A percentile compares a stretch with the other conserved stretches of the same genome.
Conservation (phyloP, 441 rosid genomes). For the Euphorbia celastroides region DNA sequence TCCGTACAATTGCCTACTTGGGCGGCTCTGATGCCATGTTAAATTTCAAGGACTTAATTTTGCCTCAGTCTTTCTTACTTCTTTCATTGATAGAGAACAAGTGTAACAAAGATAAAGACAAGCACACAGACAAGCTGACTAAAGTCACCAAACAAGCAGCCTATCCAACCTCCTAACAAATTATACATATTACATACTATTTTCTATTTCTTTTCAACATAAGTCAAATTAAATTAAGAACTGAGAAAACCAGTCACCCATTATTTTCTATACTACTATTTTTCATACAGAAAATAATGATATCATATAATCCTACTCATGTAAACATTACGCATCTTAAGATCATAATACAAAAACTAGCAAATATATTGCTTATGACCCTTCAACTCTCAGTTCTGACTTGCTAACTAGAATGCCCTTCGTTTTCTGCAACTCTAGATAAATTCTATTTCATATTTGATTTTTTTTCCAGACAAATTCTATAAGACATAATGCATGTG, state of each 20-base stretch:
- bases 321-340: not conserved
- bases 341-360: not conserved
- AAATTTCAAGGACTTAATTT: too few relatives aligned
- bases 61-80: too few relatives aligned
- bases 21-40: too few relatives aligned
- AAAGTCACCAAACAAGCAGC: too few relatives aligned
- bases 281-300: not conserved
- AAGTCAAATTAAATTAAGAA: not conserved
- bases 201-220: too few relatives aligned
- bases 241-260: not conserved
- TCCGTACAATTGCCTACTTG: too few relatives aligned
- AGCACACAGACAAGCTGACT: too few relatives aligned
- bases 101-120: too few relatives aligned
- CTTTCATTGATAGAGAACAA: too few relatives aligned
- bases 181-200: too few relatives aligned
- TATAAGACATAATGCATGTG: not conserved
- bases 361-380: not conserved
- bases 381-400: not conserved
- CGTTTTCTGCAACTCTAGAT: not conserved
- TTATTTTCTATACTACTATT: too few relatives aligned
- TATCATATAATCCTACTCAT: not conserved
- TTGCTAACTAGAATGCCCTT: not conserved
- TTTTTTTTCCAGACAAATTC: not conserved
- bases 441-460: not conserved
- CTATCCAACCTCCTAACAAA: too few relatives aligned